Conservation (phyloP, 2,329 filamentous ascomycete species). For the Xylaria multiplex region DNA sequence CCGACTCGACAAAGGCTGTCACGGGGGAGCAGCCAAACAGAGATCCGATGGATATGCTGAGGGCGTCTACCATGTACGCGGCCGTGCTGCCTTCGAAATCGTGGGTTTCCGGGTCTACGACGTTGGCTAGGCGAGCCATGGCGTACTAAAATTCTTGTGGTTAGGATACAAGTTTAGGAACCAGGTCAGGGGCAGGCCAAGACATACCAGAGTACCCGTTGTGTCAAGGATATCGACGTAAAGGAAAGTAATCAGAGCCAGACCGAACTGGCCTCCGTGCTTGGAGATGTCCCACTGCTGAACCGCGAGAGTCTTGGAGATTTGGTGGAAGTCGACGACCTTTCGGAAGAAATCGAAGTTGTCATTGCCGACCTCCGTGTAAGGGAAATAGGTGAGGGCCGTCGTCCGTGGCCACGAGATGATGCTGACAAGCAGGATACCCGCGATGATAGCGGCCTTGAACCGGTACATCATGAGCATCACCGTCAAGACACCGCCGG, state of each 20-base stretch:
- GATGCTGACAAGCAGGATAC: constrained; percentile 84
- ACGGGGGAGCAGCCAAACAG: constrained; percentile 82
- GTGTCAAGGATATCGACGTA: constrained; percentile 91
- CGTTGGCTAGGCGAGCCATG: constrained; percentile 85
- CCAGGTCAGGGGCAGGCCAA: neutral
- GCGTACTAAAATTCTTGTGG: constrained; percentile 64
- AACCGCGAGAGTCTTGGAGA: constrained; percentile 73
- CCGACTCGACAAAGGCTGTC: constrained; percentile 89
- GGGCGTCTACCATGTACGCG: constrained; percentile 84
- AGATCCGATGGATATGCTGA: constrained; percentile 80
- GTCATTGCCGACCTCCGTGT: constrained; percentile 73
- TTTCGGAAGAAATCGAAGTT: constrained; percentile 88
- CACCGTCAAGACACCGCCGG: constrained; percentile 80
- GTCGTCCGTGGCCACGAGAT: constrained; percentile 88
- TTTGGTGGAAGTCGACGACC: constrained; percentile 85
- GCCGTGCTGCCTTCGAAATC: constrained; percentile 88
- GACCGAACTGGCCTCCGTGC: constrained; percentile 79
- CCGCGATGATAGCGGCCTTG: constrained; percentile 86
- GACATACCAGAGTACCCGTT: constrained; percentile 73
- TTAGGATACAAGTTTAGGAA: constrained; percentile 8
- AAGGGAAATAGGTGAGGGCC: constrained; percentile 81
- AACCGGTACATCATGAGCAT: constrained; percentile 86
- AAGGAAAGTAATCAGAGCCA: constrained; percentile 87
- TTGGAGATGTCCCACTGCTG: constrained; percentile 77
- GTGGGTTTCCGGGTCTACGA: constrained; percentile 82